phyloP scores from a whole-genome alignment of 805 yeast species.

The Teunomyces funiuensis region DNA sequence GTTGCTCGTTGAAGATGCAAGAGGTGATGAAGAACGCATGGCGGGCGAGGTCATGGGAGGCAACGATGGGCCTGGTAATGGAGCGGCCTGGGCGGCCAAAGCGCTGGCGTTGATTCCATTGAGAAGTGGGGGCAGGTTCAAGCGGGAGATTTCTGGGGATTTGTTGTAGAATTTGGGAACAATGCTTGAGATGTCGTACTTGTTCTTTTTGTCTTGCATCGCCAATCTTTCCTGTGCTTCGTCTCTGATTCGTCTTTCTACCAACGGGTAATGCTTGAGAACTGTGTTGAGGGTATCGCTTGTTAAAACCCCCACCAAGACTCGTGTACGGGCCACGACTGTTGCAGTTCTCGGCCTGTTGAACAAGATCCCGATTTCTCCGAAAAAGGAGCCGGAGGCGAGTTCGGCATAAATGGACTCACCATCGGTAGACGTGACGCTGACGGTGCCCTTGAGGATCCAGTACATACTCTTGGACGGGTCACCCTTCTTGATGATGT shows the following conservation, averaged over 20 bases:
- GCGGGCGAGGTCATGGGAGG: conserved; percentile 19
- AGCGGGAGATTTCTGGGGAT: neutral
- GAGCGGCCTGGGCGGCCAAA: conserved; percentile 12
- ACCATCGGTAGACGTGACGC: conserved; percentile 76
- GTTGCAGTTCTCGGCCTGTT: conserved; percentile 79
- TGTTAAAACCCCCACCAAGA: conserved; percentile 66
- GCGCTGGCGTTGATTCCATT: conserved; percentile 12
- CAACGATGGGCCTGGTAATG: conserved; percentile 14
- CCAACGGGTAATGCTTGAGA: conserved; percentile 59
- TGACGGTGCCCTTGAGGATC: conserved; percentile 73
- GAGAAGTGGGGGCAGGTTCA: conserved; percentile 7
- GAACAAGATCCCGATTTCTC: conserved; percentile 76
- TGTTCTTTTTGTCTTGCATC: conserved; percentile 62
- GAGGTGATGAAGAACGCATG: conserved; percentile 5
- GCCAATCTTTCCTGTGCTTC: conserved; percentile 78
- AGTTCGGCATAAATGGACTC: conserved; percentile 73
- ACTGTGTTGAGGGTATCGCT: conserved; percentile 60
- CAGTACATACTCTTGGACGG: conserved; percentile 77
- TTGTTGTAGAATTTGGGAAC: conserved; percentile 1
- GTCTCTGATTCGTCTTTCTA: conserved; percentile 69
- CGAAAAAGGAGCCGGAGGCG: conserved; percentile 68
- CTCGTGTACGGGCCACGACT: conserved; percentile 67
- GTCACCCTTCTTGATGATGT: conserved; percentile 69
- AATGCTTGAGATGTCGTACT: conserved; percentile 32
- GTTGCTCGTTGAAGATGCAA: neutral